Evolutionary conservation across 495 filamentous ascomycete genomes (phyloP).

Genomic region (Hypomontagnella submonticulosa): DNA sequence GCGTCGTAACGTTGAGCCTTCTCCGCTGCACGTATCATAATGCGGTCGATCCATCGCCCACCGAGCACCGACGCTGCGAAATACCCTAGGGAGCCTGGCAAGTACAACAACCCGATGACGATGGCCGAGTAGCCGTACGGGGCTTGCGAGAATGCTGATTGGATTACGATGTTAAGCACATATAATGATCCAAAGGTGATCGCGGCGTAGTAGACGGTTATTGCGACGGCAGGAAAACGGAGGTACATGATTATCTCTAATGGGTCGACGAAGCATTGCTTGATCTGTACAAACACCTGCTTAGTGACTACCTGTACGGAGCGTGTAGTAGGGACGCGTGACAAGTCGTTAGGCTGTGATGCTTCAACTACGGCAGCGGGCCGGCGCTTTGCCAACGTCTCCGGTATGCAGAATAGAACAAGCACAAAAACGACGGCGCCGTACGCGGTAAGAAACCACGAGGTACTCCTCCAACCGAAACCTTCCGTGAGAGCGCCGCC

Average conservation of each 20-base stretch:
- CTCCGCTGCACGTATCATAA: slow-evolving; percentile 85
- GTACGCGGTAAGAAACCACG: slow-evolving; percentile 87
- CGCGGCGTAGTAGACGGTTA: slow-evolving; percentile 84
- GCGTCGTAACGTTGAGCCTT: slow-evolving; percentile 77
- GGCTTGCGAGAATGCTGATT: slow-evolving; percentile 73
- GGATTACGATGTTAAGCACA: slow-evolving; percentile 86
- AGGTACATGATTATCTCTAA: slow-evolving; percentile 81
- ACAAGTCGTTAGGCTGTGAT: slow-evolving; percentile 45
- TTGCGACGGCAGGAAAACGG: slow-evolving; percentile 79
- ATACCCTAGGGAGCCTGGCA: slow-evolving; percentile 84
- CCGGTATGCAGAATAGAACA: slow-evolving; percentile 75
- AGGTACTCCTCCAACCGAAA: slow-evolving; percentile 84
- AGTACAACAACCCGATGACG: slow-evolving; percentile 83
- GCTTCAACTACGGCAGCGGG: slow-evolving; percentile 1
- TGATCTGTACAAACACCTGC: slow-evolving; percentile 63
- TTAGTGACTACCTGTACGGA: slow-evolving; percentile 68
- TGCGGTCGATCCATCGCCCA: slow-evolving; percentile 86
- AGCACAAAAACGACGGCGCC: slow-evolving; percentile 72
- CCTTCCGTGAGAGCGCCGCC: slow-evolving; percentile 78
- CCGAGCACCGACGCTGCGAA: slow-evolving; percentile 76
- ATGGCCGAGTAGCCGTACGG: slow-evolving; percentile 82
- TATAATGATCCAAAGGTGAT: slow-evolving; percentile 87
- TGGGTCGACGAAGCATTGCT: slow-evolving; percentile 81
- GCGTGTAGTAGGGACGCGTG: slow-evolving; percentile 71
- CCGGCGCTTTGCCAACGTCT: slow-evolving; percentile 64